Evolutionary conservation across 352 stramenopile genomes (phyloP).

Genomic region (Lagenidium giganteum): DNA sequence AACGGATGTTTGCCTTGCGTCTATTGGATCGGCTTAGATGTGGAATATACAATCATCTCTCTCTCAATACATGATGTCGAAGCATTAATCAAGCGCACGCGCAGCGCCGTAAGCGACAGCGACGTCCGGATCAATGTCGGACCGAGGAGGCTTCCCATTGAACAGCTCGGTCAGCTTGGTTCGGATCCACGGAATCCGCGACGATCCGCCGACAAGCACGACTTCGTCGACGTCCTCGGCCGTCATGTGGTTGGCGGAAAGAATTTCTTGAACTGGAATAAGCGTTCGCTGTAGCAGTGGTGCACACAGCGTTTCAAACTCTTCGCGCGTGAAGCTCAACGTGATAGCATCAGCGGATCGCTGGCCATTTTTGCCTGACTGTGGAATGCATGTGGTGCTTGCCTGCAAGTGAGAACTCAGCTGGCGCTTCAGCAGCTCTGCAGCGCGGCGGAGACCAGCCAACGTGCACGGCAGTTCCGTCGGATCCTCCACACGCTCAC

Average conservation of each 20-base stretch:
- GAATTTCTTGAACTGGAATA: slow-evolving; percentile 39
- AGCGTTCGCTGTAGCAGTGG: slow-evolving; percentile 54
- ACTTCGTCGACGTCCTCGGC: slow-evolving; percentile 47
- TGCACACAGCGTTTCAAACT: slow-evolving; percentile 43
- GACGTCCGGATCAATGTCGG: slow-evolving; percentile 61
- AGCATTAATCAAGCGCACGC: slow-evolving; percentile 36
- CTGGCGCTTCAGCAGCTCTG: slow-evolving; percentile 50
- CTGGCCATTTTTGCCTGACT: neutral
- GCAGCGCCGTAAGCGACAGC: slow-evolving; percentile 61
- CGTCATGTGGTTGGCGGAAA: slow-evolving; percentile 54
- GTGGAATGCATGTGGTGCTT: slow-evolving; percentile 25
- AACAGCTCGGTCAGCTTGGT: slow-evolving; percentile 39
- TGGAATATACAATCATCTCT: too few species aligned
- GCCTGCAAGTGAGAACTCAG: slow-evolving; percentile 23
- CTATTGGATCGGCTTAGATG: too few species aligned
- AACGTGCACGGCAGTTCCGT: slow-evolving; percentile 37
- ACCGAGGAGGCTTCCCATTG: slow-evolving; percentile 31
- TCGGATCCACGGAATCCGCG: slow-evolving; percentile 54
- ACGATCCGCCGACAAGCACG: slow-evolving; percentile 51
- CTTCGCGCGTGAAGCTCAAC: slow-evolving; percentile 28
- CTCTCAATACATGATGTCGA: too few species aligned
- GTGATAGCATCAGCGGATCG: slow-evolving; percentile 3
- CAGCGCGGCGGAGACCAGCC: slow-evolving; percentile 42
- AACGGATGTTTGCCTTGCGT: too few species aligned
- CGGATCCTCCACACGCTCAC: slow-evolving; percentile 13